Percentiles rank a stretch among this genome's conserved stretches.
phyloP scores from a whole-genome alignment of 352 stramenopile species.

The Pythium guiyangense region DNA sequence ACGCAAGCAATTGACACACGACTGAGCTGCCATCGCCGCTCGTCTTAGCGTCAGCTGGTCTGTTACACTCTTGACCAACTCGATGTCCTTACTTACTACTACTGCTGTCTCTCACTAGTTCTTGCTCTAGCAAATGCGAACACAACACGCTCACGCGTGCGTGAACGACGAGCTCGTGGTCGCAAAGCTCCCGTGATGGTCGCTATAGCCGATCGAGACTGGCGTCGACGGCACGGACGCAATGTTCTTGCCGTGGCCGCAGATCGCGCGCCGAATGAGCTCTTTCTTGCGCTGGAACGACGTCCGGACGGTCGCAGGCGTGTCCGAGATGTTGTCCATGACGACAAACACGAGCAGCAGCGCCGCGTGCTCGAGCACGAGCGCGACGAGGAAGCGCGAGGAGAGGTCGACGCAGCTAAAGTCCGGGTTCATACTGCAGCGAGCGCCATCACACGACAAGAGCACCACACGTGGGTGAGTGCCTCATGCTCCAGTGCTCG shows the following conservation, averaged over 20 bases:
- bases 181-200: slow-evolving; percentile 16
- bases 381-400: slow-evolving; percentile 72
- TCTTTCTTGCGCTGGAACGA: slow-evolving; percentile 86
- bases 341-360: slow-evolving; percentile 75
- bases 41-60: no score
- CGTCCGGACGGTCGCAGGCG: slow-evolving; percentile 60
- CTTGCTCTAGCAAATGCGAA: not conserved
- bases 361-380: slow-evolving; percentile 71
- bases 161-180: slow-evolving; percentile 12
- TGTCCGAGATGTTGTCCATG: slow-evolving; percentile 81
- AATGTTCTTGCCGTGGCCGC: slow-evolving; percentile 46
- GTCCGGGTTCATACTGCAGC: slow-evolving; percentile 69
- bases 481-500: no score
- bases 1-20: not conserved
- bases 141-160: slow-evolving; percentile 3
- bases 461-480: not conserved
- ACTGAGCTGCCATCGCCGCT: no score
- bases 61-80: no score
- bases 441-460: no score
- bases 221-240: slow-evolving; percentile 15
- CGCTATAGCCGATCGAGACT: slow-evolving; percentile 1
- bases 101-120: no score
- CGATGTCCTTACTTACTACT: no score
- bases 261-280: slow-evolving; percentile 81
- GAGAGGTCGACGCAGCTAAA: slow-evolving; percentile 75